Conservation (phyloP, 805 yeast genomes). For the Suhomyces sp. region DNA sequence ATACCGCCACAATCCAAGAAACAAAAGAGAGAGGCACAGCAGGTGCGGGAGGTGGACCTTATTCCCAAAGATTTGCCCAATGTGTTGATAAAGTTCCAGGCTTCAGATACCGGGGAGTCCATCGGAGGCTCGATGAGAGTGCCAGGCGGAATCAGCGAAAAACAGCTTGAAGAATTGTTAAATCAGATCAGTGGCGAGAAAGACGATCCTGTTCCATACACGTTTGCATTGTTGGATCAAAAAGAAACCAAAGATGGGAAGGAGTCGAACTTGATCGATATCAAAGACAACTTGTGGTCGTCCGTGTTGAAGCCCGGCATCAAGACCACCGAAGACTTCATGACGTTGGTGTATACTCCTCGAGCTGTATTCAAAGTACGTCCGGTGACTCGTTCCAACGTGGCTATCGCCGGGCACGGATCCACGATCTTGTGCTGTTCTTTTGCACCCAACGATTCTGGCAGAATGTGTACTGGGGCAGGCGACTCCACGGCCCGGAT, state of each 20-base stretch:
- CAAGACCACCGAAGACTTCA: constrained; percentile 87
- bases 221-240: constrained; percentile 61
- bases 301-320: constrained; percentile 84
- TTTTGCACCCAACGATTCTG: constrained; percentile 86
- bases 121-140: constrained; percentile 85
- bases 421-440: constrained; percentile 88
- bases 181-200: constrained; percentile 69
- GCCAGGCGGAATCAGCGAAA: constrained; percentile 83
- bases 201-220: constrained; percentile 88
- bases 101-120: constrained; percentile 86
- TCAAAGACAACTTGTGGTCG: constrained; percentile 70
- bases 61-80: constrained; percentile 80
- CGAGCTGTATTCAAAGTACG: constrained; percentile 91
- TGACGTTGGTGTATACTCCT: constrained; percentile 90
- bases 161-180: constrained; percentile 82
- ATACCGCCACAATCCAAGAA: constrained; percentile 92
- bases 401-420: constrained; percentile 94
- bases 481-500: constrained; percentile 95
- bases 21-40: constrained; percentile 79
- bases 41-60: constrained; percentile 68
- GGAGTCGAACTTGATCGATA: constrained; percentile 54
- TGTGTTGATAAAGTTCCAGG: constrained; percentile 85
- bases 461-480: constrained; percentile 89
- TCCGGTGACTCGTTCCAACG: constrained; percentile 85
- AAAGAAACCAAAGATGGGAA: constrained; percentile 20